phyloP scores from a whole-genome alignment of 2,329 filamentous ascomycete genomes.

The Ophiosphaerella korrae region DNA sequence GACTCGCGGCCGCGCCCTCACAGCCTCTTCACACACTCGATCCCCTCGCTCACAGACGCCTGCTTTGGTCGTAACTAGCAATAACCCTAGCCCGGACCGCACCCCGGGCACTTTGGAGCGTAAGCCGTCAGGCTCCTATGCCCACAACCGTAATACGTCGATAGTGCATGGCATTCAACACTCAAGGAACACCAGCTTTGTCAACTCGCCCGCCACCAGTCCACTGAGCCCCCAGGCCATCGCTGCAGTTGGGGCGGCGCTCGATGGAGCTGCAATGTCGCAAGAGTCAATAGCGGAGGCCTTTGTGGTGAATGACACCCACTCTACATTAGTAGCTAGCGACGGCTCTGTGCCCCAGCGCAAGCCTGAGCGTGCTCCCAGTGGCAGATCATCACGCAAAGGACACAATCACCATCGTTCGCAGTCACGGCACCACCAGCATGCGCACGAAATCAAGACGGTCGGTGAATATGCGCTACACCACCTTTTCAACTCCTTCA shows the following conservation, averaged over 20 bases:
- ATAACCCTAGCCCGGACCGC: constrained; percentile 47
- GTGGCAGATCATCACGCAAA: constrained; percentile 69
- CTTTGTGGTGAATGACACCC: constrained; percentile 38
- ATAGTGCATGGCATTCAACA: constrained; percentile 97
- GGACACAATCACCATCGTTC: constrained; percentile 81
- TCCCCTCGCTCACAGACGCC: constrained; percentile 54
- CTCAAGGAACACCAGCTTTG: constrained; percentile 83
- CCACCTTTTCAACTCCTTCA: constrained; percentile 96
- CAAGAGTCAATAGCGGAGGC: constrained; percentile 47
- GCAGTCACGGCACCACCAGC: constrained; percentile 65
- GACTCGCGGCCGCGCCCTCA: constrained; percentile 54
- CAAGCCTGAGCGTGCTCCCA: constrained; percentile 54
- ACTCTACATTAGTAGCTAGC: constrained; percentile 10
- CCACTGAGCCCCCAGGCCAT: constrained; percentile 89
- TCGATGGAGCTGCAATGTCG: constrained; percentile 50
- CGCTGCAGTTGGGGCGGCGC: constrained; percentile 52
- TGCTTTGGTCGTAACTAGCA: constrained; percentile 37
- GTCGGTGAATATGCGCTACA: constrained; percentile 98
- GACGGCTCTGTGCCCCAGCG: constrained; percentile 29
- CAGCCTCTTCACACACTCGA: constrained; percentile 48
- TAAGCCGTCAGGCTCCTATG: constrained; percentile 66
- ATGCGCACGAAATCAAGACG: constrained; percentile 78
- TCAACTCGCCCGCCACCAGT: constrained; percentile 74
- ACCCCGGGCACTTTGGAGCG: constrained; percentile 50
- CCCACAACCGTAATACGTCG: constrained; percentile 93